phyloP scores from a whole-genome alignment of 805 yeast species.

The Jamesozyma gamospora region DNA sequence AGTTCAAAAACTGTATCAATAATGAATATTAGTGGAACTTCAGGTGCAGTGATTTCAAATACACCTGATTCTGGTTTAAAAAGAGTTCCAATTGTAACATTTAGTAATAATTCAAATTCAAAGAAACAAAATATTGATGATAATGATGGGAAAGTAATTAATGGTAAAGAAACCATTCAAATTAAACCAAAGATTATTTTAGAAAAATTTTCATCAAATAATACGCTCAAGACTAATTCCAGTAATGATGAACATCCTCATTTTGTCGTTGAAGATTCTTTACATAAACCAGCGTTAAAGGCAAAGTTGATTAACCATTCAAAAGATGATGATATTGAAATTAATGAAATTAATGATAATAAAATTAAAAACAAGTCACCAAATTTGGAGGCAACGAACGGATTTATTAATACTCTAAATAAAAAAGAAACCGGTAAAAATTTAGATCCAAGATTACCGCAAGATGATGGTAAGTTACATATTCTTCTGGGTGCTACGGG shows the following conservation, averaged over 20 bases:
- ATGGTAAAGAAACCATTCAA: not conserved
- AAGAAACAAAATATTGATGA: not conserved
- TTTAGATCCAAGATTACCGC: conserved; percentile 52
- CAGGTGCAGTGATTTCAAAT: conserved; percentile 28
- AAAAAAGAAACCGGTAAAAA: conserved; percentile 37
- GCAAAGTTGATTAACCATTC: conserved; percentile 7
- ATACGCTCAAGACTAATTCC: too few relatives aligned
- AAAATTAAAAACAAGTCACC: not conserved
- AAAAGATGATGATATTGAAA: too few relatives aligned
- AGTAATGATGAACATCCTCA: conserved; percentile 77
- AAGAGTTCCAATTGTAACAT: conserved; percentile 26
- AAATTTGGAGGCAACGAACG: too few relatives aligned
- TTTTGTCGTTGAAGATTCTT: conserved; percentile 57
- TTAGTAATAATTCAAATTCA: conserved; percentile 19
- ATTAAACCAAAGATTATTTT: too few relatives aligned
- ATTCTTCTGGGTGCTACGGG: conserved; percentile 84
- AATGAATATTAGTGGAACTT: conserved; percentile 27
- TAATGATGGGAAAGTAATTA: too few relatives aligned
- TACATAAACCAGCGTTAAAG: conserved; percentile 32
- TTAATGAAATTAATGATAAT: too few relatives aligned
- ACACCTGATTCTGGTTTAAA: conserved; percentile 28
- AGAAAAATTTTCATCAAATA: too few relatives aligned
- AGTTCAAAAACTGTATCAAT: conserved; percentile 12
- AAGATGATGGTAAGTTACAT: conserved; percentile 84
- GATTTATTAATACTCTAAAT: not conserved